A percentile compares a stretch with the other conserved stretches of the same genome.
These are phyloP conservation scores for Filosporella fistucella DNA, from an alignment of 495 filamentous ascomycete genomes.

Conservation along the genomic window DNA sequence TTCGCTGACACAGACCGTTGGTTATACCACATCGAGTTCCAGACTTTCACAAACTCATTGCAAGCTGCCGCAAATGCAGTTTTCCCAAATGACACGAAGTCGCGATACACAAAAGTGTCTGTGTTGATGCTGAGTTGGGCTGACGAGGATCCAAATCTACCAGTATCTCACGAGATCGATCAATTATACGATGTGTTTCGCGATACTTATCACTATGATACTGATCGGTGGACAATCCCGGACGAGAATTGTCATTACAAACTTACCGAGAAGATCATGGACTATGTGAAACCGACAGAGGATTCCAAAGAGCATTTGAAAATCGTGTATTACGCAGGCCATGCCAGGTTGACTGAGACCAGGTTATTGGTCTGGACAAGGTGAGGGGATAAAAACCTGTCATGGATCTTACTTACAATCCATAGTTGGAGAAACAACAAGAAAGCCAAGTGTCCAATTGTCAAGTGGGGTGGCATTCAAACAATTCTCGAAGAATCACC, in stretches of 20 bases:
- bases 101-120: constrained; percentile 2
- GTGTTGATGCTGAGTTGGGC: constrained; percentile 8
- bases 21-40: constrained; percentile 3
- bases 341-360: background rate
- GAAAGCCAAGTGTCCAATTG: background rate
- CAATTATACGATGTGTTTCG: constrained; percentile 1
- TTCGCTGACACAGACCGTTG: constrained; percentile 3
- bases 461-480: constrained; percentile 12
- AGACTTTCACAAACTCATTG: constrained; percentile 4
- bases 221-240: constrained; percentile 9
- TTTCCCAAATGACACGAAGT: background rate
- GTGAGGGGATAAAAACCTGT: no score
- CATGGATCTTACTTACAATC: no score
- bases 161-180: background rate
- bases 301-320: constrained; percentile 5
- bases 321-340: constrained; percentile 11
- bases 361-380: background rate
- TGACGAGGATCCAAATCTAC: background rate
- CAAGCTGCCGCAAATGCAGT: constrained; percentile 6
- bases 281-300: background rate
- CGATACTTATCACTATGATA: constrained; percentile 5
- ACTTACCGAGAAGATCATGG: constrained; percentile 2
- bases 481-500: constrained; percentile 6
- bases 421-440: background rate
- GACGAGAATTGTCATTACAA: background rate